Base-by-base conservation (phyloP, 1,284 basidiomycete species). In the Pseudomicrostroma phylloplanum region DNA sequence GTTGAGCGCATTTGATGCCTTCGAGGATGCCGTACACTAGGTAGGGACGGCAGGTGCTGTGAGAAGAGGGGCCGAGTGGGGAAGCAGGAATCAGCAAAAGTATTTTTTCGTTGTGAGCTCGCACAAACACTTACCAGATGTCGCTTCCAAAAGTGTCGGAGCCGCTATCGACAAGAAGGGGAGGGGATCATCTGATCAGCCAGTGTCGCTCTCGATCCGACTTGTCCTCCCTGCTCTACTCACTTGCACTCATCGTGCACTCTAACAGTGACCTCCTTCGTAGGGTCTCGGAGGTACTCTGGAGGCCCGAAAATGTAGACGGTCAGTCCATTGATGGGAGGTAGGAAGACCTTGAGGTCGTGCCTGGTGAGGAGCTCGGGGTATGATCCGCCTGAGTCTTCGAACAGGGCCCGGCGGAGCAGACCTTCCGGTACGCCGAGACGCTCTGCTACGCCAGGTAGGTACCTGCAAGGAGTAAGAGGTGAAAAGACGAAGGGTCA, bases 281-380 rank as follows among this genome's bases (percentile, higher is more conserved):
- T 65, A 7, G 67, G 67, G 59, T 78, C 78, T 39, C 76, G 68
- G 7, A 77, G 62, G 30, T 70, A 71, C 48, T 67, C 61, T 4
- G 70, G 66, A 53, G 68, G 60, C 83, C 65, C 75, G 87, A 91
- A 92, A 71, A 97, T 96, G 81, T 97, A 97, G 9, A 91, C 91
- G 0, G 92, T 94, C 72, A 92, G 79, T 43, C 87, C 87, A 1
- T 92, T 92, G 67, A 97, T 96, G 0, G 93, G 94, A 0, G 94
- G 93, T 0, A 96, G 84, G 84, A 96, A 96, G 25, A 92, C 85
- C 79, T 94, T 93, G 82, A 97, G 89, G 77, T 96, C 92, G 0
- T 91, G 92, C 15, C 93, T 87, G 11, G 93, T 96, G 71, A 97
- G 87, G 55, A 97, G 85, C 73, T 97, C 93, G 1, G 92, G 92